phyloP scores from a whole-genome alignment of 1,284 basidiomycete species.

The Phenoliferia sp. region DNA sequence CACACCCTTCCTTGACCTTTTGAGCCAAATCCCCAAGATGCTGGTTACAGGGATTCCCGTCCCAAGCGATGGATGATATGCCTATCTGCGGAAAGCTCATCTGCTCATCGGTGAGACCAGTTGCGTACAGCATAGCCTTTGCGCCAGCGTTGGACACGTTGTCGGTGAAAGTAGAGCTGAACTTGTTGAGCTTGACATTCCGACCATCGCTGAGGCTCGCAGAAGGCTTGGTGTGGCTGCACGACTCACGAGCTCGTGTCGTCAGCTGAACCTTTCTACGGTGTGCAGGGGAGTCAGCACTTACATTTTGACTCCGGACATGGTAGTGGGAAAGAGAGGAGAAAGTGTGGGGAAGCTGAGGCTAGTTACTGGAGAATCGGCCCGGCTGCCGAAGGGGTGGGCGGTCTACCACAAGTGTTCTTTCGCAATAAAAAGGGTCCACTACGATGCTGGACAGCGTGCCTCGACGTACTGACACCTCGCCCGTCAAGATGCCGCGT shows the following conservation, averaged over 20 bases:
- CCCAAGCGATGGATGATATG: neutral
- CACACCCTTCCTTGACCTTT: conserved; percentile 14
- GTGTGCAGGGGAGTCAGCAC: neutral
- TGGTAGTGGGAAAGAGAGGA: neutral
- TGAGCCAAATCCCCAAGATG: conserved; percentile 4
- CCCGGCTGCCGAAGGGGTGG: too few species aligned
- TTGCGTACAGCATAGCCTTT: conserved; percentile 13
- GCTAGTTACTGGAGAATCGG: too few species aligned
- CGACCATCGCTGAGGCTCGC: neutral
- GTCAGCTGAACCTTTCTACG: neutral
- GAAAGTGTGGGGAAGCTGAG: neutral
- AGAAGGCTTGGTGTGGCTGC: neutral
- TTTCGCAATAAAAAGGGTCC: too few species aligned
- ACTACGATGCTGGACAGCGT: too few species aligned
- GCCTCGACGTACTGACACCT: too few species aligned
- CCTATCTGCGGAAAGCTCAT: conserved; percentile 13
- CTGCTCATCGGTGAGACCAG: conserved; percentile 5
- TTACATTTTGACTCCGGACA: neutral
- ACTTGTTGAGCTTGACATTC: neutral
- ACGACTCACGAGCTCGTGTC: too few species aligned
- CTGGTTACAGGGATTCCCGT: conserved; percentile 10
- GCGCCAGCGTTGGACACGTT: conserved; percentile 1
- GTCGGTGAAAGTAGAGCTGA: neutral
- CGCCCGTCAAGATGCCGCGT: too few species aligned
- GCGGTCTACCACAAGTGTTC: too few species aligned